Evolutionary conservation across 139 green algal species (phyloP).

Genomic region (Spirogloea muscicola): DNA sequence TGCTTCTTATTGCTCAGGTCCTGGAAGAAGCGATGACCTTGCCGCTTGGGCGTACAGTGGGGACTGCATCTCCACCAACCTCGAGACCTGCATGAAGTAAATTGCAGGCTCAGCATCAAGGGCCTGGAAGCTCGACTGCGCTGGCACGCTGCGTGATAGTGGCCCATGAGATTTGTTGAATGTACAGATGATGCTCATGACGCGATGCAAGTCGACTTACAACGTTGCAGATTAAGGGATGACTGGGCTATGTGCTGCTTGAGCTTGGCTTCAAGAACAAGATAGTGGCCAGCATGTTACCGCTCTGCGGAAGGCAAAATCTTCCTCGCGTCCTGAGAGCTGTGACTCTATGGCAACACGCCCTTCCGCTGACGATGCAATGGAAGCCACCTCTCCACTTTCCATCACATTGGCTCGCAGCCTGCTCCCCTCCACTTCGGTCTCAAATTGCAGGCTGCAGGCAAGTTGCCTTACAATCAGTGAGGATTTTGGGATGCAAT

Average conservation of each 20-base stretch:
- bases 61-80: conserved; percentile 72
- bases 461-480: too few relatives aligned
- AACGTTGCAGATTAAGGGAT: background rate
- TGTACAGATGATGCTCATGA: conserved; percentile 1
- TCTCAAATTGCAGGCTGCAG: conserved; percentile 73
- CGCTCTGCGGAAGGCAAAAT: conserved; percentile 73
- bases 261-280: background rate
- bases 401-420: conserved; percentile 61
- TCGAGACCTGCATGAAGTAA: conserved; percentile 52
- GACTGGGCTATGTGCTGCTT: background rate
- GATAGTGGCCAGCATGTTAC: conserved; percentile 3
- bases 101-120: background rate
- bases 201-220: background rate
- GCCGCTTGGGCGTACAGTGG: too few relatives aligned
- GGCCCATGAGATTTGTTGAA: too few relatives aligned
- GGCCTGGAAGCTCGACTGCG: too few relatives aligned
- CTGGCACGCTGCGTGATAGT: too few relatives aligned
- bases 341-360: conserved; percentile 1
- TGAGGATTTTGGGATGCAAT: too few relatives aligned
- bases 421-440: conserved; percentile 62
- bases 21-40: too few relatives aligned
- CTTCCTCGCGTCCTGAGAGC: conserved; percentile 69
- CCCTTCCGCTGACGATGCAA: background rate
- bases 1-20: too few relatives aligned
- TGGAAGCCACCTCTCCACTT: conserved; percentile 1